Evolutionary conservation across 78 protist species (phyloP).

Genomic region (Tieghemostelium lacteum): DNA sequence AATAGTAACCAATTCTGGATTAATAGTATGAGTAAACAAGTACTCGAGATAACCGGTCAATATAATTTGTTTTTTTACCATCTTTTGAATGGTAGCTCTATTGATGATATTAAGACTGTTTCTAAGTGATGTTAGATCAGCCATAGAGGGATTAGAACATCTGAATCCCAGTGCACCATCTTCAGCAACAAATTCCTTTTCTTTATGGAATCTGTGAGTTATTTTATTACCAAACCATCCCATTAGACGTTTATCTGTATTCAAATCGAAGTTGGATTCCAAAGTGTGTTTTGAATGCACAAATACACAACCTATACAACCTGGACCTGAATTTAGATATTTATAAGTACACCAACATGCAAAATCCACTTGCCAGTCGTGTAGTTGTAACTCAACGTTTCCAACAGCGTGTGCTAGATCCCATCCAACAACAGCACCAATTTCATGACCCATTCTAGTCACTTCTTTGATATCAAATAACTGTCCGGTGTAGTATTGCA

Average conservation of each 20-base stretch:
- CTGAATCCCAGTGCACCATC: slow-evolving; percentile 88
- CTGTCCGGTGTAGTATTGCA: slow-evolving; percentile 93
- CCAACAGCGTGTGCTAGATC: slow-evolving; percentile 97
- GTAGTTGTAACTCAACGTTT: slow-evolving; percentile 90
- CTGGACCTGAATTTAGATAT: slow-evolving; percentile 95
- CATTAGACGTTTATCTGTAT: slow-evolving; percentile 50
- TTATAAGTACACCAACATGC: slow-evolving; percentile 97
- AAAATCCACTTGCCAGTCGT: slow-evolving; percentile 96
- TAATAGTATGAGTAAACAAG: slow-evolving; percentile 16
- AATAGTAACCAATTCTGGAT: slow-evolving; percentile 22
- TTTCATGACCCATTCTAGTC: slow-evolving; percentile 82
- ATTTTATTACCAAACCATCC: slow-evolving; percentile 96
- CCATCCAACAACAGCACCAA: slow-evolving; percentile 88
- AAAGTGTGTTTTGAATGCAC: slow-evolving; percentile 84
- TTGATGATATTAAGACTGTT: slow-evolving; percentile 86
- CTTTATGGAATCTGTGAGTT: slow-evolving; percentile 88
- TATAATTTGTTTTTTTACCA: slow-evolving; percentile 71
- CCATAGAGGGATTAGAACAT: slow-evolving; percentile 90
- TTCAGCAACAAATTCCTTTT: slow-evolving; percentile 64
- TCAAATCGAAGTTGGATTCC: not conserved
- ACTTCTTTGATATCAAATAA: slow-evolving; percentile 86
- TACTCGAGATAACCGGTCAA: slow-evolving; percentile 90
- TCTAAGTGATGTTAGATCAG: slow-evolving; percentile 65
- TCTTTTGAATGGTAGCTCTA: slow-evolving; percentile 49
- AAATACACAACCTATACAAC: slow-evolving; percentile 92